Evolutionary conservation across 1,284 basidiomycete species (phyloP).

Genomic region (Rhodotorula sp.): DNA sequence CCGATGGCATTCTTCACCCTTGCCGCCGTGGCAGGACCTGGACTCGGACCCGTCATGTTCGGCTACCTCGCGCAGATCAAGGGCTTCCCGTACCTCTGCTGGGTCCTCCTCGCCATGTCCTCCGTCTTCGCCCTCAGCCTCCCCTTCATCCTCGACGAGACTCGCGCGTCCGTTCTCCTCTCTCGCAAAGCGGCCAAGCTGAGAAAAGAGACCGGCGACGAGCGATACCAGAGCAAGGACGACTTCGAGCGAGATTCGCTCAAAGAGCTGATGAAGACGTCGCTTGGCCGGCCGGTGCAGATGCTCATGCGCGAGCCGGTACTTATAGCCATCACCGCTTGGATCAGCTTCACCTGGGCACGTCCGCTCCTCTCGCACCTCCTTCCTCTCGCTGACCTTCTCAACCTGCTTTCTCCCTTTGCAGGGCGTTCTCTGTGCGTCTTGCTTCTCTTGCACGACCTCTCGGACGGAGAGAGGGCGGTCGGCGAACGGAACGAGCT

Average conservation of each 20-base stretch:
- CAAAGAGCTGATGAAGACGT: conserved; percentile 46
- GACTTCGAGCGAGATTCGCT: conserved; percentile 48
- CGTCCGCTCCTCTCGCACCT: neutral
- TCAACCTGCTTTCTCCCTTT: neutral
- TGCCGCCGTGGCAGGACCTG: conserved; percentile 23
- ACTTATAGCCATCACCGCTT: conserved; percentile 34
- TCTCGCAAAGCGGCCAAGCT: conserved; percentile 40
- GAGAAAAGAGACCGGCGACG: conserved; percentile 46
- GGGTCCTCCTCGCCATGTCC: conserved; percentile 50
- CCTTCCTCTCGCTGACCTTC: neutral
- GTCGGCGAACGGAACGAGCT: too few species aligned
- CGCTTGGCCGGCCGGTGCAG: conserved; percentile 45
- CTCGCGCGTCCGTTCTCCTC: conserved; percentile 42
- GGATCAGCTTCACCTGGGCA: conserved; percentile 24
- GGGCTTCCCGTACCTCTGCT: conserved; percentile 45
- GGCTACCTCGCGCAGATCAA: conserved; percentile 31
- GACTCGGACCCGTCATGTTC: conserved; percentile 17
- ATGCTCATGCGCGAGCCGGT: conserved; percentile 41
- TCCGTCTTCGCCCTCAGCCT: conserved; percentile 24
- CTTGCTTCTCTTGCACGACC: neutral
- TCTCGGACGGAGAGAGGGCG: too few species aligned
- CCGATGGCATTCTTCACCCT: conserved; percentile 64
- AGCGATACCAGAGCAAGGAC: conserved; percentile 46
- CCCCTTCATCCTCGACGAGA: conserved; percentile 38
- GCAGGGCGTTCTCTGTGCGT: conserved; percentile 13